Conservation (phyloP, 306 rosid species). For the Dalbergia cultrata region DNA sequence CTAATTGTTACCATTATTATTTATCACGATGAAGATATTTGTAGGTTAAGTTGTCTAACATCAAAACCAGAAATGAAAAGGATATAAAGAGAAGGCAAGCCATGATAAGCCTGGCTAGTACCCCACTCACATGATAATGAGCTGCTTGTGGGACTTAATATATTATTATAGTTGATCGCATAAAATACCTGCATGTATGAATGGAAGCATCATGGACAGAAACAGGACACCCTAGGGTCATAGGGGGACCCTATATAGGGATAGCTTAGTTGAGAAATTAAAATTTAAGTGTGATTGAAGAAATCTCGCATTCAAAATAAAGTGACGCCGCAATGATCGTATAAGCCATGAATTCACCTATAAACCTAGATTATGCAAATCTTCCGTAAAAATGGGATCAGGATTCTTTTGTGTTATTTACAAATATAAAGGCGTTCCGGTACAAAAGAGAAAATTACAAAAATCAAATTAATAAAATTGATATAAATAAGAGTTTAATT, state of each 20-base stretch:
- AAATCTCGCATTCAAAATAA: neutral
- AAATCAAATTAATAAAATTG: too few species aligned
- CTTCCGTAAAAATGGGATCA: neutral
- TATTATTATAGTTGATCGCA: neutral
- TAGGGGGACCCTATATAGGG: neutral
- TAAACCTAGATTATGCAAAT: neutral
- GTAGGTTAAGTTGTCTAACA: neutral
- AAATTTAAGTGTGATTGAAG: neutral
- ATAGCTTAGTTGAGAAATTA: neutral
- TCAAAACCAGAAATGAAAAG: neutral
- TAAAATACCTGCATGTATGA: neutral
- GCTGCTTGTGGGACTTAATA: slow-evolving; percentile 19
- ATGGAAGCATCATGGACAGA: neutral
- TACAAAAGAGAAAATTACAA: too few species aligned
- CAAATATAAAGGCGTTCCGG: too few species aligned
- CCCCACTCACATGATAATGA: slow-evolving; percentile 35
- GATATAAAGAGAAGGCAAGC: slow-evolving; percentile 1
- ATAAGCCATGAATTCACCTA: neutral
- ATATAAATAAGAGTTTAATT: too few species aligned
- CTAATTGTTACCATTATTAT: too few species aligned
- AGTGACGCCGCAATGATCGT: neutral
- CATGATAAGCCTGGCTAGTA: neutral
- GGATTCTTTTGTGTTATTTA: too few species aligned
- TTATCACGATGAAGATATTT: too few species aligned
- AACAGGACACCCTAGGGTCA: neutral